phyloP scores from a whole-genome alignment of 73 alveolate species.

The Paramecium octaurelia region DNA sequence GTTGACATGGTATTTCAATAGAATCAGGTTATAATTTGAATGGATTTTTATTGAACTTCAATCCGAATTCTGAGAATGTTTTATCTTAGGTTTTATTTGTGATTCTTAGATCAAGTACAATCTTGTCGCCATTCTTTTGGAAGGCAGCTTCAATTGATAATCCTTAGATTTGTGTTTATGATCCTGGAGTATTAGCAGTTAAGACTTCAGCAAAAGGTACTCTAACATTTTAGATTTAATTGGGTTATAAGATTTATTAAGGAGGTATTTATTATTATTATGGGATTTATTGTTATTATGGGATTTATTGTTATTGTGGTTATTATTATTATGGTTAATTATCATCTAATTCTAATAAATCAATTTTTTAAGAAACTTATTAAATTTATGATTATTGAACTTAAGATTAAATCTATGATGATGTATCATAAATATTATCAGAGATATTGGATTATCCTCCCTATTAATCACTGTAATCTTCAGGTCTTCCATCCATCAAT shows the following conservation, averaged over 20 bases:
- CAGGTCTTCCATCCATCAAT: constrained; percentile 16
- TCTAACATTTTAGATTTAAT: not conserved
- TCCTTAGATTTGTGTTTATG: not conserved
- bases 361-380: not conserved
- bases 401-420: not conserved
- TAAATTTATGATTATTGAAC: not conserved
- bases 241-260: not conserved
- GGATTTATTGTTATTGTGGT: not conserved
- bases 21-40: constrained; percentile 36
- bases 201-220: constrained; percentile 34
- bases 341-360: constrained; percentile 38
- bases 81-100: not conserved
- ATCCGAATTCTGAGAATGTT: constrained; percentile 3
- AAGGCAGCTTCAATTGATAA: constrained; percentile 44
- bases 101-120: not conserved
- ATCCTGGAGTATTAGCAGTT: not conserved
- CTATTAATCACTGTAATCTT: constrained; percentile 29
- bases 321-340: not conserved
- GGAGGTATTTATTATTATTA: not conserved
- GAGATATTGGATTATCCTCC: not conserved
- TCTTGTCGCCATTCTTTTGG: constrained; percentile 12
- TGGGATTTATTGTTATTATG: not conserved
- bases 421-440: not conserved
- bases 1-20: not conserved
- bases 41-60: constrained; percentile 6